Evolutionary conservation across 768 basidiomycete genomes (phyloP), one percentile per base, ranked within the genome.

Genomic region (Tylopilus balloui): DNA sequence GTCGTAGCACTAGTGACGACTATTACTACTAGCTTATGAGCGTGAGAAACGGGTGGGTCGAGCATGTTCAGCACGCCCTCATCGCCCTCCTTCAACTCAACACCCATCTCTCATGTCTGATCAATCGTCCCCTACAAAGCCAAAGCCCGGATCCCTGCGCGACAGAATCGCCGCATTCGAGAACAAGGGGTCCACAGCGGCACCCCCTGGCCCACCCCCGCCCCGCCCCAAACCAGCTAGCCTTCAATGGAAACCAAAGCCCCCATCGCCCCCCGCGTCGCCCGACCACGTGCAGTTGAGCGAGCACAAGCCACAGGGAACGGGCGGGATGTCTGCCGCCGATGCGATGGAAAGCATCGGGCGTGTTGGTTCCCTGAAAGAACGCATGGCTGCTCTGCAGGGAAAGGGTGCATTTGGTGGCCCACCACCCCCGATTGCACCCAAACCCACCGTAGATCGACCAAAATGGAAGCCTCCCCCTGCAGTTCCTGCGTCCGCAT

Each of bases 371-470:
- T 90, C 88, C 48, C 69, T 98, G 56, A 93, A 85, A 71, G 95
- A 96, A 51, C 81, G 95, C 31, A 96, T 98, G 92, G 92, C 92
- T 25, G 92, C 92, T 3, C 71, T 97, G 31, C 88, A 92, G 64
- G 90, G 88, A 8, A 83, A 77, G 38, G 87, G 88, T 14, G 91
- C 74, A 10, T 91, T 95, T 60, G 88, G 88, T 14, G 63, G 66
- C 6, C 53, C 66, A n/a, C 63, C 74, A 14, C 76, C 83, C 1
- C 76, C 71, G 1, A 61, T 78, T 6, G 76, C 80, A 8, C 64
- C 71, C 8, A 68, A 78, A 5, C 78, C 86, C 2, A 62, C 21
- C 44, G 70, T 77, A 1, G 84, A 85, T 60, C 84, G 83, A 56
- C 87, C 88, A 12, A 90, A 87, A 67, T 94, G 92, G 91, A 92